Base-by-base conservation (phyloP, 1,139 yeast species). In the Sugiyamaella novakii region DNA sequence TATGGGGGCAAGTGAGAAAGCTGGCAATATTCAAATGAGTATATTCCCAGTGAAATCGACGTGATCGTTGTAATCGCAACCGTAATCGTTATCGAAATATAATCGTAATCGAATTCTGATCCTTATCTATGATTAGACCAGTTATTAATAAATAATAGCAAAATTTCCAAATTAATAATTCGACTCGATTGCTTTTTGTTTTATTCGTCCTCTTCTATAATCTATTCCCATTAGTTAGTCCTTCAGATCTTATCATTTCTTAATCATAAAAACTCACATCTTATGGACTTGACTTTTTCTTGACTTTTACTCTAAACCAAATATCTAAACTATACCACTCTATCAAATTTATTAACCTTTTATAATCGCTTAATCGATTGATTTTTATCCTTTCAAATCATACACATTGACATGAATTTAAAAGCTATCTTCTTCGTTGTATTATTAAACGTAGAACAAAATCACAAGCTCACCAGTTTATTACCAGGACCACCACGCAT, bases 401-500 rank as follows among this genome's bases (percentile, higher is more conserved):
- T n/a, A n/a, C n/a, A n/a, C n/a, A n/a, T n/a, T n/a, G n/a, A n/a
- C n/a, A n/a, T n/a, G n/a, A n/a, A n/a, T n/a, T n/a, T n/a, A n/a
- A n/a, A n/a, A n/a, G n/a, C 25, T 22, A 14, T 38, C 17, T 24
- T 14, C 22, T 39, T 28, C 17, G 21, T 22, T 39, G 27, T 39
- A 34, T 39, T 21, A 28, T 28, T 15, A 30, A 8, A 12, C 21
- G 3, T 22, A 14, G 34, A 28, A 34, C 15, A 29, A n/a, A 17
- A 18, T 12, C 27, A 22, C 43, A 18, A 22, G 21, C 27, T 28
- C 30, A 30, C 30, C 35, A 28, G 27, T 19, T 39, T 39, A 39
- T 39, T 30, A 39, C 27, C 43, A 19, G 24, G 12, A 12, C 21
- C 14, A 39, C 43, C n/a, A 18, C 25, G 43, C 43, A 39, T 29